Evolutionary conservation across 2,329 filamentous ascomycete genomes (phyloP), one percentile per base, ranked within the genome.

Genomic region (Phaeomoniella chlamydospora): DNA sequence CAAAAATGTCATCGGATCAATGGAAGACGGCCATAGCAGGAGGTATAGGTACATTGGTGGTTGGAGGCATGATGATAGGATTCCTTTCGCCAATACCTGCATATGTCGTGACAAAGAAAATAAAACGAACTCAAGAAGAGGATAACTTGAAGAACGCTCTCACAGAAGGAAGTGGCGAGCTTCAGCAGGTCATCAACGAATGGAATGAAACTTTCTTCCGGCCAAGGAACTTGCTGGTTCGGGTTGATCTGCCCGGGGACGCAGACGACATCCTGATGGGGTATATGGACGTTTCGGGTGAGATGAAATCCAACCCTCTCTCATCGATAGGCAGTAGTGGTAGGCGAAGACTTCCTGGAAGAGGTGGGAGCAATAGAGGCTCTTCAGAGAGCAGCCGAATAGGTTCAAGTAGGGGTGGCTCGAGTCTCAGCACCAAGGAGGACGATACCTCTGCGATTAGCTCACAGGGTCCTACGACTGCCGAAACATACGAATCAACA

Each of bases 191-290:
- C 33, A 45, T 55, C 15, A 36, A 43, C 1, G 14, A 36, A 3
- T 55, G 52, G 52, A 55, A 55, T 31, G 46, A 50, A 18, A 39
- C 38, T 3, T 49, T 50, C 30, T 55, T 55, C 33, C 29, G 39
- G 15, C 50, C 50, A 1, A 37, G 46, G 9, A 50, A 50, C 2
- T 29, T 55, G 9, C 14, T 54, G 32, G 51, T 55, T 12, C 44
- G 52, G 14, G 42, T 55, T 6, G 52, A 55, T 38, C 37, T 55
- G 19, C 52, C 52, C 1, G 43, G 47, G 31, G 48, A 54, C 35
- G 19, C 49, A 10, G 40, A 43, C 5, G 49, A 51, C 13, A 41
- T 54, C 29, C 33, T 43, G 6, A 29, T 36, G 13, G 22, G 22
- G 9, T 9, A 9, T 6, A 50, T 54, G 44, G 44, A 51, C 37